Evolutionary conservation across 2,329 filamentous ascomycete species (phyloP).

Genomic region (Calonectria montana): DNA sequence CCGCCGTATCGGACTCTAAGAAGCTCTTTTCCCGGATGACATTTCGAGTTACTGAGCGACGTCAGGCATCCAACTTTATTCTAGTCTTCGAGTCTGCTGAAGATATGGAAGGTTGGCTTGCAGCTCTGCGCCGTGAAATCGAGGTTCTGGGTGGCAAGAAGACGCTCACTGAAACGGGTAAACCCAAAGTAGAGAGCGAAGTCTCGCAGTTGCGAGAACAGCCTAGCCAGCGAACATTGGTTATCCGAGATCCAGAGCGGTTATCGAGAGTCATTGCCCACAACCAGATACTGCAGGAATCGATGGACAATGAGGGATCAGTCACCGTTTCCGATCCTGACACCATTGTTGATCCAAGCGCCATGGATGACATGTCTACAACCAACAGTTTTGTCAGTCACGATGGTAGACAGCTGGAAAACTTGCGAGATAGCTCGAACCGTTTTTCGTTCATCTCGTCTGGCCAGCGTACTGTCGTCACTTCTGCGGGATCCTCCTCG

Average conservation of each 20-base stretch:
- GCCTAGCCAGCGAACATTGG: constrained; percentile 58
- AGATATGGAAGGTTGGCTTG: constrained; percentile 83
- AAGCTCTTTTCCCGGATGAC: constrained; percentile 75
- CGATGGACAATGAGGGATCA: constrained; percentile 23
- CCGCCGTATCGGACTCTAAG: constrained; percentile 60
- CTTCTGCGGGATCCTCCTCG: constrained; percentile 66
- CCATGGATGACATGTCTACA: constrained; percentile 66
- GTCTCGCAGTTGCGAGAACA: constrained; percentile 50
- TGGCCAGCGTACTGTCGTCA: constrained; percentile 69
- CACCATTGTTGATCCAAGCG: constrained; percentile 52
- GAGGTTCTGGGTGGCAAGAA: constrained; percentile 76
- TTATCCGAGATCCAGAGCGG: constrained; percentile 60
- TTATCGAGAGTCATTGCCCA: constrained; percentile 50
- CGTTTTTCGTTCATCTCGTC: constrained; percentile 71
- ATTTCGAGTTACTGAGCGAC: constrained; percentile 65
- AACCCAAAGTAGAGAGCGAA: constrained; percentile 56
- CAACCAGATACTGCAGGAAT: constrained; percentile 29
- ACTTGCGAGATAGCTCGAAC: constrained; percentile 65
- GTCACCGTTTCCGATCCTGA: constrained; percentile 37
- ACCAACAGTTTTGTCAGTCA: constrained; percentile 69
- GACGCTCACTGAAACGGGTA: constrained; percentile 69
- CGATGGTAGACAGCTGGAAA: constrained; percentile 69
- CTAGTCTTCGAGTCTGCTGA: constrained; percentile 79
- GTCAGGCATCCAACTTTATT: constrained; percentile 72
- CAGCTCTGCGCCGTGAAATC: constrained; percentile 75